Evolutionary conservation across 2,329 filamentous ascomycete species (phyloP), one percentile per base, ranked within the genome.

Genomic region (Tolypocladium tropicale): DNA sequence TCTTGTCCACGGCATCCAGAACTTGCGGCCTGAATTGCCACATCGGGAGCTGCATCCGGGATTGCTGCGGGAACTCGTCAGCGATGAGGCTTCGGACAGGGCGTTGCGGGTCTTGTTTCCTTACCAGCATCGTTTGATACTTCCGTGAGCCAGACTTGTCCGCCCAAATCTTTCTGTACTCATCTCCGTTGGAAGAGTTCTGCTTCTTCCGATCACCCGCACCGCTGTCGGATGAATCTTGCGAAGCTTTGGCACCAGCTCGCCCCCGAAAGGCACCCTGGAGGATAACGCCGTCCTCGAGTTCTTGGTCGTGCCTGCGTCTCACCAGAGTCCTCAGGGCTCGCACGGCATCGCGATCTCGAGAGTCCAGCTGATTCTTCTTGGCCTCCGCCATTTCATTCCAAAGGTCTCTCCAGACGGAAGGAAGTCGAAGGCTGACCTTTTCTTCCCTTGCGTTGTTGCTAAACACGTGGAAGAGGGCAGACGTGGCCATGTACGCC

Each of bases 381-480:
- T 85, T 88, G 23, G 79, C 72, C 53, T 85, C 83, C 0, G 84
- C 77, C 57, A 96, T 81, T 66, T 97, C 91, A 11, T 81, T 79
- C 85, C 92, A 96, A 1, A 96, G 74, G 61, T 95, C 89, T 67
- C 89, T 85, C 88, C 90, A 99, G 2, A 82, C 78, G 0, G 86
- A 78, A 4, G 92, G 90, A 18, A 99, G 76, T 53, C 89, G 82
- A 59, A 95, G 69, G 57, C 86, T 87, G 2, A 90, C 82, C 68
- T 95, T 97, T 60, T 95, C 90, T 65, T 97, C 93, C 63, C 90
- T 94, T 0, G 82, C 72, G 18, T 85, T 89, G n/a, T 82, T 80
- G 1, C 84, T 83, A 61, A 91, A 96, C 0, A 95, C 78, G 43
- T 89, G 79, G 68, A 95, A 96, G 1, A 99, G 74, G 2, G 88